Evolutionary conservation across 148 eudicot species (phyloP).

Genomic region (Silene latifolia): DNA sequence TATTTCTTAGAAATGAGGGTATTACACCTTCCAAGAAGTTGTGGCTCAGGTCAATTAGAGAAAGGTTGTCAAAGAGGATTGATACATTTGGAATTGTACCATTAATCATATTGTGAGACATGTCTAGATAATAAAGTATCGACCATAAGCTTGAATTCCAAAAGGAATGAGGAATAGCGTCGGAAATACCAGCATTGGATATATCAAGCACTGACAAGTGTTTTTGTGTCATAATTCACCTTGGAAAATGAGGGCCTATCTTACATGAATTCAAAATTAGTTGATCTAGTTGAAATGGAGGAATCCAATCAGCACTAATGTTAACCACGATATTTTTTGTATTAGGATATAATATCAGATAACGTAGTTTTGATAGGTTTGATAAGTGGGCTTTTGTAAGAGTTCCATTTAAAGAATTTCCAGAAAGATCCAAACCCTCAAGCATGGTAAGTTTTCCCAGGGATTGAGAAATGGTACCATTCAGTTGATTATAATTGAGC

Average conservation of each 20-base stretch:
- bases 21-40: no score
- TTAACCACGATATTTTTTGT: conserved; percentile 9
- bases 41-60: no score
- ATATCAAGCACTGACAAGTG: background rate
- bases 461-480: conserved; percentile 16
- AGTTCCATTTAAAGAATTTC: conserved; percentile 28
- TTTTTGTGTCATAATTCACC: conserved; percentile 18
- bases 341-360: conserved; percentile 23
- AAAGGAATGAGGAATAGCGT: conserved; percentile 9
- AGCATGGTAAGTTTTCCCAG: conserved; percentile 26
- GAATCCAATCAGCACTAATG: conserved; percentile 22
- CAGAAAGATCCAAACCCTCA: conserved; percentile 1
- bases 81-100: no score
- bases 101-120: no score
- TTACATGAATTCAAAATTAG: conserved; percentile 12
- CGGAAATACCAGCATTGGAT: conserved; percentile 13
- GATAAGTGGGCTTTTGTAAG: conserved; percentile 20
- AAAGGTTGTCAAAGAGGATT: no score
- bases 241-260: conserved; percentile 25
- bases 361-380: conserved; percentile 20
- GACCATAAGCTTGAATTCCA: no score
- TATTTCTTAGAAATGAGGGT: no score
- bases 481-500: conserved; percentile 11
- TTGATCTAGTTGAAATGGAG: conserved; percentile 6
- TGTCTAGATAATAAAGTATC: no score